phyloP scores from a whole-genome alignment of 192 early-diverging fungal genomes.

The Bifiguratus adelaidae region DNA sequence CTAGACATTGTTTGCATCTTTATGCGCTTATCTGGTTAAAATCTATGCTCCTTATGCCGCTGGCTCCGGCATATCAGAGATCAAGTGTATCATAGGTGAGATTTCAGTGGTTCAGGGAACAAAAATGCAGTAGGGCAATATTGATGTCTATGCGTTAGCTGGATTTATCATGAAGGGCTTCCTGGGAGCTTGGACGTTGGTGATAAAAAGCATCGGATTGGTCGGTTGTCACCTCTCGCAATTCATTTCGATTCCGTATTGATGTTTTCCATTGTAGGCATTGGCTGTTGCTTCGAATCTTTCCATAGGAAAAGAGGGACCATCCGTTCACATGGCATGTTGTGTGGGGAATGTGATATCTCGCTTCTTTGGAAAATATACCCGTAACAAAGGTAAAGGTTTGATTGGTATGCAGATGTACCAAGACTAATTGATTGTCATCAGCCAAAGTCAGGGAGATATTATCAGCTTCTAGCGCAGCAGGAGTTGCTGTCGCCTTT shows the following conservation, averaged over 20 bases:
- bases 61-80: conserved; percentile 89
- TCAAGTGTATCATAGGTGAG: conserved; percentile 68
- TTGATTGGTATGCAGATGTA: background rate
- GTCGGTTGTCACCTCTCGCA: conserved; percentile 27
- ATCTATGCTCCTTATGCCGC: conserved; percentile 82
- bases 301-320: conserved; percentile 91
- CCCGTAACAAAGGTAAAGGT: conserved; percentile 60
- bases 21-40: conserved; percentile 66
- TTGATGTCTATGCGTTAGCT: conserved; percentile 32
- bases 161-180: conserved; percentile 94
- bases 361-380: conserved; percentile 67
- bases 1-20: conserved; percentile 57
- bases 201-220: conserved; percentile 86
- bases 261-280: conserved; percentile 25
- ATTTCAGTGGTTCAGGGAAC: too few relatives aligned
- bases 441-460: conserved; percentile 69
- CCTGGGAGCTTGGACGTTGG: conserved; percentile 80
- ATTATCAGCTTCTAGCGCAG: conserved; percentile 80
- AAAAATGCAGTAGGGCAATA: too few relatives aligned
- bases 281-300: conserved; percentile 83
- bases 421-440: background rate
- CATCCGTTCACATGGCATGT: conserved; percentile 91
- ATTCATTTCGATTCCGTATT: background rate
- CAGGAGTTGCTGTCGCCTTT: conserved; percentile 96
- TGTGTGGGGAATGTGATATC: conserved; percentile 86